Conservation (phyloP, 306 rosid species). For the Cucumis hystrix region DNA sequence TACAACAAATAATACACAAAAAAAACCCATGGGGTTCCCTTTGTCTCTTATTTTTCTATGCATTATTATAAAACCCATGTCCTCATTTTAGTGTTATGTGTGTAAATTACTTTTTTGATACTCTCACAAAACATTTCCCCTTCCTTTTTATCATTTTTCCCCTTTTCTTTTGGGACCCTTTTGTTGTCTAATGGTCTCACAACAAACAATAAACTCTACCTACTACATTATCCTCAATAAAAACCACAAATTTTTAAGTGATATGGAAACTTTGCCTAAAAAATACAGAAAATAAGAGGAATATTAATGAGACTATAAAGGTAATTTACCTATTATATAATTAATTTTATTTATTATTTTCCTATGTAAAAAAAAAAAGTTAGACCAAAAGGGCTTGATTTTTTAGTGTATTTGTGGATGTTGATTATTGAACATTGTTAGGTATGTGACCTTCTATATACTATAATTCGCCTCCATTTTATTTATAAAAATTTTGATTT, state of each 20-base stretch:
- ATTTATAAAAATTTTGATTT: background rate
- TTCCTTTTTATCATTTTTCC: background rate
- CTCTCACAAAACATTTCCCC: background rate
- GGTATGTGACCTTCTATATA: background rate
- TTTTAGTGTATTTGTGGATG: too few relatives aligned
- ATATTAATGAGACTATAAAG: too few relatives aligned
- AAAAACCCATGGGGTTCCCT: background rate
- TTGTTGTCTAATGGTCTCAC: background rate
- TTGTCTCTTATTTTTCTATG: background rate
- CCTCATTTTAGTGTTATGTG: background rate
- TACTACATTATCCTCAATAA: background rate
- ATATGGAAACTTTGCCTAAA: background rate
- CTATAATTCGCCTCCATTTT: background rate
- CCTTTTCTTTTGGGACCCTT: conserved; percentile 1
- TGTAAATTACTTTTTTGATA: too few relatives aligned
- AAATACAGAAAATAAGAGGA: too few relatives aligned
- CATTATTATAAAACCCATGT: background rate
- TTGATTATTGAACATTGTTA: background rate
- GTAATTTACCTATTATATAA: too few relatives aligned
- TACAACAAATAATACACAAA: background rate
- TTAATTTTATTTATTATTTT: too few relatives aligned
- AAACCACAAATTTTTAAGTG: background rate
- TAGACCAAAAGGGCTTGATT: too few relatives aligned
- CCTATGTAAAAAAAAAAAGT: too few relatives aligned
- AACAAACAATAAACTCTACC: background rate